Percentiles rank a stretch among this genome's conserved stretches.
Conservation (phyloP, 352 stramenopile species). For the Phytophthora fragariae region DNA sequence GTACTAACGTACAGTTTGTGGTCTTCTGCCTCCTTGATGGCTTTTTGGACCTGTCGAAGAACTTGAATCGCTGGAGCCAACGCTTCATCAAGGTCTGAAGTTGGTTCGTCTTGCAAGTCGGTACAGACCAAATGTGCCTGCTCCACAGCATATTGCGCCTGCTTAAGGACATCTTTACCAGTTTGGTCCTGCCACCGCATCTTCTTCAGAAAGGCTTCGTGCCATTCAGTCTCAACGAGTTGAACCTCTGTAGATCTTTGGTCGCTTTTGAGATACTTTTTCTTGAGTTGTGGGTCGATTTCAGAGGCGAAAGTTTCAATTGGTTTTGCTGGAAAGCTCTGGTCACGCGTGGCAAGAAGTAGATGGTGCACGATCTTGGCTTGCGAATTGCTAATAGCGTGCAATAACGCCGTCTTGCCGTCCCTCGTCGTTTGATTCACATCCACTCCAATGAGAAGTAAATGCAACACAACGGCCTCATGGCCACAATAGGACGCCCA, state of each 20-base stretch:
- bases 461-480: slow-evolving; percentile 57
- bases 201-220: slow-evolving; percentile 56
- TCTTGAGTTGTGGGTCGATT: slow-evolving; percentile 7
- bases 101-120: slow-evolving; percentile 35
- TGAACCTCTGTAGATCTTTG: slow-evolving; percentile 10
- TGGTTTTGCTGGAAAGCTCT: slow-evolving; percentile 35
- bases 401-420: slow-evolving; percentile 73
- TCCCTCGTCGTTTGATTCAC: slow-evolving; percentile 56
- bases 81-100: slow-evolving; percentile 28
- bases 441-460: slow-evolving; percentile 53
- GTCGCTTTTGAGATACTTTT: neutral
- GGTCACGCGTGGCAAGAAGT: slow-evolving; percentile 50
- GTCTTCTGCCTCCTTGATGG: slow-evolving; percentile 46
- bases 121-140: slow-evolving; percentile 22
- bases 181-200: slow-evolving; percentile 43
- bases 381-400: slow-evolving; percentile 68
- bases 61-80: slow-evolving; percentile 32
- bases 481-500: slow-evolving; percentile 83
- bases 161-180: slow-evolving; percentile 44
- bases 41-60: slow-evolving; percentile 45
- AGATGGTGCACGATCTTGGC: slow-evolving; percentile 63
- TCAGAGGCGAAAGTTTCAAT: slow-evolving; percentile 41
- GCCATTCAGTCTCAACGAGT: slow-evolving; percentile 55
- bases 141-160: slow-evolving; percentile 33
- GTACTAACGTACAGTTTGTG: slow-evolving; percentile 62